Conservation (phyloP, 352 stramenopile species). For the Blastocystis hominis region DNA sequence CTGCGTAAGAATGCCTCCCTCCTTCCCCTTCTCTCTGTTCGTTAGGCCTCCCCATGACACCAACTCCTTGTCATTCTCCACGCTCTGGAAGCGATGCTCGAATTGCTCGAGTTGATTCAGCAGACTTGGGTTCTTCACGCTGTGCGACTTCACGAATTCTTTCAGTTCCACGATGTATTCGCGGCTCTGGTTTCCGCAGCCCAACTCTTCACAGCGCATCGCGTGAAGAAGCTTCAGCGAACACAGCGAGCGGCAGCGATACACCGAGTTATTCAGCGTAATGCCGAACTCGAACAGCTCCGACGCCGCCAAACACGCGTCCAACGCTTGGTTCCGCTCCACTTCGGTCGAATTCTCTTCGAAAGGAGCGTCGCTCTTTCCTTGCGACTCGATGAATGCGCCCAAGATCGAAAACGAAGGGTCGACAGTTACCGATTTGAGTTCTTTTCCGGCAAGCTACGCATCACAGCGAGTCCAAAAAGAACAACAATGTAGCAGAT, state of each 20-base stretch:
- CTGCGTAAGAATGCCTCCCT: neutral
- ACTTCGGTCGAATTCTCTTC: neutral
- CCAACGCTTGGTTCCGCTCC: neutral
- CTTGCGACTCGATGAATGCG: neutral
- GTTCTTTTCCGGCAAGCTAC: constrained; percentile 12
- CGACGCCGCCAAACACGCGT: neutral
- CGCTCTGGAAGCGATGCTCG: neutral
- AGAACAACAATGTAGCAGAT: constrained; percentile 11
- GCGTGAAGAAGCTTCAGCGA: constrained; percentile 7
- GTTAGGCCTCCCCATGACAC: neutral
- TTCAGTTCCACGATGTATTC: constrained; percentile 17
- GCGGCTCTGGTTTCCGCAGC: neutral
- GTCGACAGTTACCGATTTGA: neutral
- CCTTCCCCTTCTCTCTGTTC: neutral
- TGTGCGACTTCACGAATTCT: neutral
- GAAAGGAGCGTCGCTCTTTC: neutral
- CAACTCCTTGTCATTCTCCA: neutral
- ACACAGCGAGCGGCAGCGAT: neutral
- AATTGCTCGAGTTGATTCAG: constrained; percentile 6
- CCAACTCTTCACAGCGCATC: neutral
- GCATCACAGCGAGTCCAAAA: neutral
- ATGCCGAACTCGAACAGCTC: constrained; percentile 44
- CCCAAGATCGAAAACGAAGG: neutral
- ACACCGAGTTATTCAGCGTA: constrained; percentile 21
- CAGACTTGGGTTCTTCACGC: neutral